Percentiles rank a stretch among this genome's conserved stretches.
Evolutionary conservation across 2,329 filamentous ascomycete genomes (phyloP).

Genomic region (Fusarium tuaranense): DNA sequence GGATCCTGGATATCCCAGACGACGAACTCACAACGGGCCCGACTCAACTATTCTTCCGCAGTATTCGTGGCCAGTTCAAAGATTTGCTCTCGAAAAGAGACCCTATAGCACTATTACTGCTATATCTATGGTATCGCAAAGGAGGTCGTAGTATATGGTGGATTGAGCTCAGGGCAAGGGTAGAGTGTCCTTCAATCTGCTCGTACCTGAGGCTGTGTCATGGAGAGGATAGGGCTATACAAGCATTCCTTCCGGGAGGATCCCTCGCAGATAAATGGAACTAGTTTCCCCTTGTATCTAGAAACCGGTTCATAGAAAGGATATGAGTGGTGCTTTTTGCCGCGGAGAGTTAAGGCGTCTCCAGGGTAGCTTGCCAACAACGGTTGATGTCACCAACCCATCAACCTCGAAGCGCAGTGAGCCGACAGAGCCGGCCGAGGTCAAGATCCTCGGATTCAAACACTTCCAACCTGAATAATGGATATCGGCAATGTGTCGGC

Average conservation of each 20-base stretch:
- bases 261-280: constrained; percentile 44
- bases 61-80: constrained; percentile 50
- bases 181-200: constrained; percentile 57
- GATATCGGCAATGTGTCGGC: background rate
- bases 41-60: constrained; percentile 49
- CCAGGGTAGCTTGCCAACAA: background rate
- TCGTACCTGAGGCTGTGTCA: constrained; percentile 52
- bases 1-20: constrained; percentile 46
- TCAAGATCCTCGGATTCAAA: background rate
- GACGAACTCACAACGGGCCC: constrained; percentile 45
- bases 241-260: constrained; percentile 47
- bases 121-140: constrained; percentile 59
- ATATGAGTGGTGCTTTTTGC: background rate
- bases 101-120: constrained; percentile 52
- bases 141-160: constrained; percentile 56
- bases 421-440: background rate
- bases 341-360: background rate
- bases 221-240: constrained; percentile 38
- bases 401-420: background rate
- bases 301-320: background rate
- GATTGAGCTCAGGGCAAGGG: constrained; percentile 54
- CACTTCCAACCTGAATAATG: background rate
- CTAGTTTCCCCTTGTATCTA: background rate
- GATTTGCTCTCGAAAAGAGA: constrained; percentile 48
- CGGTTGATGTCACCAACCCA: background rate